A percentile compares a stretch with the other conserved stretches of the same genome.
These are phyloP conservation scores for Chrysanthemum lavandulifolium DNA, from an alignment of 129 eudicot genomes.

Conservation along the genomic window DNA sequence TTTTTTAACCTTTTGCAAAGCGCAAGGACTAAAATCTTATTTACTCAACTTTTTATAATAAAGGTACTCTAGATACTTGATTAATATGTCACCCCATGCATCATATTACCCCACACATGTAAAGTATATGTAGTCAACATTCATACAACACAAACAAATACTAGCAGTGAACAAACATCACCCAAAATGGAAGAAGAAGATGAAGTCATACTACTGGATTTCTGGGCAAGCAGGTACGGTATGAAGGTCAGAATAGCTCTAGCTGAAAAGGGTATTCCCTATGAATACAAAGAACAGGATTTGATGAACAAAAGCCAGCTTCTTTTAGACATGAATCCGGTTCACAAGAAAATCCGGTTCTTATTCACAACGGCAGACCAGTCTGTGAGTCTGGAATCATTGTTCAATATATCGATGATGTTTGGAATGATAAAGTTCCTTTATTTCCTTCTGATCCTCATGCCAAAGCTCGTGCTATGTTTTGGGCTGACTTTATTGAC, in stretches of 20 bases:
- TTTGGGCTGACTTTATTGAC: slow-evolving; percentile 51
- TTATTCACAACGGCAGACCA: slow-evolving; percentile 42
- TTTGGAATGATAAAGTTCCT: slow-evolving; percentile 38
- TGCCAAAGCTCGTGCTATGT: slow-evolving; percentile 42
- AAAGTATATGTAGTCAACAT: not conserved
- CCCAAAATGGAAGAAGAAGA: slow-evolving; percentile 9
- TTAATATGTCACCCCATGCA: too few relatives aligned
- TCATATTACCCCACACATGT: too few relatives aligned
- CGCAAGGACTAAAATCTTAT: too few relatives aligned
- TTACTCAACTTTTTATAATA: too few relatives aligned
- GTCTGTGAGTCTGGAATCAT: slow-evolving; percentile 42
- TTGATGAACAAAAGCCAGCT: slow-evolving; percentile 41
- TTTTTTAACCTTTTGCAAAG: too few relatives aligned
- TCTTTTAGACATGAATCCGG: slow-evolving; percentile 39
- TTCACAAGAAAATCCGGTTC: slow-evolving; percentile 48
- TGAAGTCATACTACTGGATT: slow-evolving; percentile 36
- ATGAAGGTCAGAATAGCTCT: slow-evolving; percentile 47
- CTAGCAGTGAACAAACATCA: not conserved
- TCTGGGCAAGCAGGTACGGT: slow-evolving; percentile 37
- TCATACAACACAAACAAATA: not conserved
- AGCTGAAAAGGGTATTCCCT: slow-evolving; percentile 42
- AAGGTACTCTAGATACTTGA: too few relatives aligned
- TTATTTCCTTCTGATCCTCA: slow-evolving; percentile 46
- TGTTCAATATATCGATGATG: slow-evolving; percentile 51
- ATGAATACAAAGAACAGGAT: slow-evolving; percentile 35